Evolutionary conservation across 1,139 yeast species (phyloP), one percentile per base, ranked within the genome.

Genomic region (Candida dubliniensis): DNA sequence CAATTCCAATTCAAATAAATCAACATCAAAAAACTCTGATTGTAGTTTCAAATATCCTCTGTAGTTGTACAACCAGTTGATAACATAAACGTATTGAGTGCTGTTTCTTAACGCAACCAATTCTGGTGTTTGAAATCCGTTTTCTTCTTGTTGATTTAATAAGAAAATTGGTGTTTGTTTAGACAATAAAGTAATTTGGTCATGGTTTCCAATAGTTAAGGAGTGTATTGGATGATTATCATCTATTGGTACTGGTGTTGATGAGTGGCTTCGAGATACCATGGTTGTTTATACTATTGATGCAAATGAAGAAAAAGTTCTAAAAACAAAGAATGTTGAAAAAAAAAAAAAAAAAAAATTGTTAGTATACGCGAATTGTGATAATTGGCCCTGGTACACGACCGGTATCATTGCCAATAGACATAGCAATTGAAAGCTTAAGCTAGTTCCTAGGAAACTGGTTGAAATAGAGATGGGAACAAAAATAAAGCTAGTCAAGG

Each of bases 1-100:
- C 26, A 79, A 61, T 52, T 79, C 84, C 52, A 77, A 73, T 54
- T 79, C 84, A 46, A 79, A 76, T 40, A 78, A 64, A 44, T 77
- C 82, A 12, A 72, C 73, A 57, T 79, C 84, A 52, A 79, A 79
- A 35, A 66, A 62, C 46, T 78, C 84, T 11, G 66, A 61, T 8
- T 67, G 66, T 38, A 79, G 56, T 50, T 66, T 71, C 32, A 79
- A 54, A 46, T 64, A 66, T 3, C 76, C 77, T 42, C 79, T 67
- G 52, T 68, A 70, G 37, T 70, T 60, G 49, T 73, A 72, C 33
- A 79, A 53, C 84, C 84, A 79, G 58, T 77, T 75, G 8, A 76
- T 61, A 4, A 77, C 74, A 47, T 68, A 78, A 11, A 76, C 58
- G 56, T 76, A 79, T 37, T 59, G 58, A 47, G 59, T 62, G 30